A percentile compares a stretch with the other conserved stretches of the same genome.
Evolutionary conservation across 2,329 filamentous ascomycete species (phyloP).

Genomic region (Neobulgaria alba): DNA sequence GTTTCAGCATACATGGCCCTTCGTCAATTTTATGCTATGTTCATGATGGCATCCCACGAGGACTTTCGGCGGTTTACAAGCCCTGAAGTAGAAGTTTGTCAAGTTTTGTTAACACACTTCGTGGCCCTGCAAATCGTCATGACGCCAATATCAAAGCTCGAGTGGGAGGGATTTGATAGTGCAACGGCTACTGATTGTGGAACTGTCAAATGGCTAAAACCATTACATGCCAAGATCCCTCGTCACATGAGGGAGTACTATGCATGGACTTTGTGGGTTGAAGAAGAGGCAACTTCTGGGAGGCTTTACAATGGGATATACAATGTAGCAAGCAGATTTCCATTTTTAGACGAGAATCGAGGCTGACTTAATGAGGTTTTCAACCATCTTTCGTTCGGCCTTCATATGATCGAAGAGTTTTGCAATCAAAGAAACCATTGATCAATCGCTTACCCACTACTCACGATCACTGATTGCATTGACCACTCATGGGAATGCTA

Average conservation of each 20-base stretch:
- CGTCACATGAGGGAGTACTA: conserved; percentile 16
- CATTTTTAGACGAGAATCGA: too few species aligned
- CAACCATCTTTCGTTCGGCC: too few species aligned
- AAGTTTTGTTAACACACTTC: conserved; percentile 22
- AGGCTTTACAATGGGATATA: too few species aligned
- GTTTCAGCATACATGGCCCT: conserved; percentile 18
- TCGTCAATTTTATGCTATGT: conserved; percentile 16
- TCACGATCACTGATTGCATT: too few species aligned
- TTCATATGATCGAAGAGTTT: too few species aligned
- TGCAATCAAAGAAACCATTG: too few species aligned
- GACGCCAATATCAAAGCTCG: conserved; percentile 17
- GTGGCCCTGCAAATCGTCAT: conserved; percentile 21
- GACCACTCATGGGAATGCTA: too few species aligned
- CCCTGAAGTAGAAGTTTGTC: conserved; percentile 14
- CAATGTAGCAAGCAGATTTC: too few species aligned
- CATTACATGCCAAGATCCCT: conserved; percentile 14
- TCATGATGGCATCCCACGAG: conserved; percentile 16
- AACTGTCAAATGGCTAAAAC: conserved; percentile 12
- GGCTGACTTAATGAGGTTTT: too few species aligned
- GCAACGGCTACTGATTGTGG: conserved; percentile 1
- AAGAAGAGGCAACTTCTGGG: conserved; percentile 13
- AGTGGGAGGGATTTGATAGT: too few species aligned
- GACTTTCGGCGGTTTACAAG: conserved; percentile 18
- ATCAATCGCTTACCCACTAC: too few species aligned
- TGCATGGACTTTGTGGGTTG: conserved; percentile 21